Percentiles rank a stretch among this genome's conserved stretches.
These are phyloP conservation scores for Puya raimondii DNA, from an alignment of 176 grass and related monocot genomes.

Conservation along the genomic window DNA sequence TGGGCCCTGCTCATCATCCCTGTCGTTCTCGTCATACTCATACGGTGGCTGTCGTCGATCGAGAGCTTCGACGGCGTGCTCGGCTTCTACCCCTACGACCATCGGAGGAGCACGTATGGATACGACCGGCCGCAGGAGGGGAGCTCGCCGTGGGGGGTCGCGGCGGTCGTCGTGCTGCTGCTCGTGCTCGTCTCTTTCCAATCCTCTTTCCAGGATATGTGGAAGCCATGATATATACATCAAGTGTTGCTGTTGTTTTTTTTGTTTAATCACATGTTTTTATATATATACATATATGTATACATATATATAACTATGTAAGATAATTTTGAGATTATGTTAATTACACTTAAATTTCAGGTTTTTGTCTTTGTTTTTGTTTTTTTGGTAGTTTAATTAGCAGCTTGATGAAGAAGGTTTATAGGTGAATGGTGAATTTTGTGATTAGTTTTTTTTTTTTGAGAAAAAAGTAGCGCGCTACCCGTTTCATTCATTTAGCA, in stretches of 20 bases:
- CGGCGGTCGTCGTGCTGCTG: slow-evolving; percentile 54
- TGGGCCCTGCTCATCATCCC: slow-evolving; percentile 53
- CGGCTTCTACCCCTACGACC: slow-evolving; percentile 35
- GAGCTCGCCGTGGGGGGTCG: slow-evolving; percentile 71
- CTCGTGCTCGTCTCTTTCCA: slow-evolving; percentile 74
- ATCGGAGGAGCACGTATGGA: slow-evolving; percentile 14
- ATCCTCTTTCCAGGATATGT: slow-evolving; percentile 72
- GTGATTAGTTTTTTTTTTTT: no score
- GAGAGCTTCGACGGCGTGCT: slow-evolving; percentile 58
- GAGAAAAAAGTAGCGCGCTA: no score
- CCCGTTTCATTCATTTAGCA: no score
- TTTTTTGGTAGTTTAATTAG: no score
- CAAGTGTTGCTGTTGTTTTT: background rate
- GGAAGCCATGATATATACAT: slow-evolving; percentile 39
- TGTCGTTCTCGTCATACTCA: slow-evolving; percentile 51
- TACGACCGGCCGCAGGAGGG: slow-evolving; percentile 29
- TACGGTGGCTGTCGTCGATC: slow-evolving; percentile 77
- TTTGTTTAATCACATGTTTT: background rate
- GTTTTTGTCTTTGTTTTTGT: no score
- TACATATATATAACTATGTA: background rate
- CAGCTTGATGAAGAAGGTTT: no score
- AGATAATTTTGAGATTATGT: background rate
- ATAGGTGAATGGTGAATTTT: no score
- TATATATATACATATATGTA: background rate
- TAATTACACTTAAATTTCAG: no score